A percentile compares a stretch with the other conserved stretches of the same genome.
Conservation (phyloP, 2,329 filamentous ascomycete species). For the Fusarium tricinctum region DNA sequence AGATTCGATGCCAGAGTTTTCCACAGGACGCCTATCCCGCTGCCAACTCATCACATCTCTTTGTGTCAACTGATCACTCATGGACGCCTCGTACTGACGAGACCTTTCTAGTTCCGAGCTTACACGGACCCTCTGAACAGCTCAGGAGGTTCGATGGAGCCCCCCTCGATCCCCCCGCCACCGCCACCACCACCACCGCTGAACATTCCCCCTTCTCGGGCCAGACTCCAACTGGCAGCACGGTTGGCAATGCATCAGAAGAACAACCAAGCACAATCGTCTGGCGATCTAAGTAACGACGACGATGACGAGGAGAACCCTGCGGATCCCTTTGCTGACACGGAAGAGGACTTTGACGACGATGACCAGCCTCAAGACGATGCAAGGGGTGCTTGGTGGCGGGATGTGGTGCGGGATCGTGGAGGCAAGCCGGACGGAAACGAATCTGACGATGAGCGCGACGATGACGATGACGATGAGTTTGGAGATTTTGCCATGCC, state of each 20-base stretch:
- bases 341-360: conserved; percentile 68
- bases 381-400: conserved; percentile 64
- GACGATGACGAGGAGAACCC: conserved; percentile 59
- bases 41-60: conserved; percentile 42
- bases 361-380: conserved; percentile 55
- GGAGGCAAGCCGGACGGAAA: conserved; percentile 62
- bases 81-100: conserved; percentile 42
- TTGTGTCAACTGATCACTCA: conserved; percentile 43
- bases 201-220: conserved; percentile 88
- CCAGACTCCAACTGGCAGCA: conserved; percentile 90
- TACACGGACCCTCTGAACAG: conserved; percentile 70
- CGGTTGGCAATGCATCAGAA: conserved; percentile 83
- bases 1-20: conserved; percentile 49
- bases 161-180: conserved; percentile 71
- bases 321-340: conserved; percentile 63
- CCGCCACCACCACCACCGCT: conserved; percentile 81
- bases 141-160: conserved; percentile 63
- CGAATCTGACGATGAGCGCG: conserved; percentile 65
- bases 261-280: conserved; percentile 65
- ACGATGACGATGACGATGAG: conserved; percentile 72
- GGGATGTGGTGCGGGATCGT: conserved; percentile 55
- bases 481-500: conserved; percentile 79
- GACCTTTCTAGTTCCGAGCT: conserved; percentile 66
- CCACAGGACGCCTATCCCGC: conserved; percentile 44
- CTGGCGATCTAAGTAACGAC: conserved; percentile 57